Evolutionary conservation across 495 filamentous ascomycete genomes (phyloP), one percentile per base, ranked within the genome.

Genomic region (Emericellopsis terricola): DNA sequence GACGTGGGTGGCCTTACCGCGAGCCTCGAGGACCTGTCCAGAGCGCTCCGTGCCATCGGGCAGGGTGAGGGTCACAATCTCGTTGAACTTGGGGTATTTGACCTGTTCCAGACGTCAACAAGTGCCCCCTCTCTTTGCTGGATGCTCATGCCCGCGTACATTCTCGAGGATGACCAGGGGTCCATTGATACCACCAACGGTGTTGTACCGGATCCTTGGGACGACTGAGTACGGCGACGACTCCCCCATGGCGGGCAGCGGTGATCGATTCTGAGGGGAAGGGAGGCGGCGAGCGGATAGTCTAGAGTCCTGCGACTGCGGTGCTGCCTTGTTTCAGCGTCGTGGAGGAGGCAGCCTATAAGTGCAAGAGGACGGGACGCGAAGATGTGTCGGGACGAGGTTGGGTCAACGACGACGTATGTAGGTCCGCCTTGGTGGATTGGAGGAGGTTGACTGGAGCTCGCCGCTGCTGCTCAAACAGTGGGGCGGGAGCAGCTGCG

Each of bases 61-160:
- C 34, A 99, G 71, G 9, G 89, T 94, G 46, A 99, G 53, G 42
- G 80, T 83, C 31, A 99, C 91, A 57, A 99, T 96, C 62, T 99
- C 91, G 51, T 94, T 96, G 63, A 81, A 97, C 46, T 76, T 66
- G 34, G 89, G 89, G 57, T 81, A 92, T 78, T 97, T 97, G 62
- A 96, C 85, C 75, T 92, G 14, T 11, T 10, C 21, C 24, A 27
- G 8, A 15, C 13, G 11, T 30, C 9, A 30, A 6, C 28, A 6
- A 14, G 15, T 14, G 5, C 15, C 14, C 18, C 30, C 14, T n/a
- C 9, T 8, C 15, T 3, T 2, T 20, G 8, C 23, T 8, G 7
- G 8, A 27, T 13, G 31, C 11, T 9, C 29, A n/a, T 5, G 11
- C 8, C 17, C 26, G 14, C 68, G 50, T 52, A 93, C 86, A 68